Conservation (phyloP, 306 rosid species). For the Carpinus fangiana region DNA sequence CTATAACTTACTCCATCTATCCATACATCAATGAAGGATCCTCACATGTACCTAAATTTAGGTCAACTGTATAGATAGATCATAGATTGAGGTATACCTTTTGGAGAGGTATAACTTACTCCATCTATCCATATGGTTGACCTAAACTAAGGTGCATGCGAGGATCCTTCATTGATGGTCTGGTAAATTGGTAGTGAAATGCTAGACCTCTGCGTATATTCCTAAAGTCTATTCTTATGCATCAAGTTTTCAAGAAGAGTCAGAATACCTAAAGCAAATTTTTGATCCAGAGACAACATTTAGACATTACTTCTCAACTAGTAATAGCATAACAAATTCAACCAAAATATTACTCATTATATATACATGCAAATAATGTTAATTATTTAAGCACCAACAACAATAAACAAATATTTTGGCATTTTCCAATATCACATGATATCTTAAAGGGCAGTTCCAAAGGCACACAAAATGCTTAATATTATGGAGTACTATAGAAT, state of each 20-base stretch:
- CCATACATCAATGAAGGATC: background rate
- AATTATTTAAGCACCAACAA: background rate
- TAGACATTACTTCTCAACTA: background rate
- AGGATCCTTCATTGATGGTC: slow-evolving; percentile 38
- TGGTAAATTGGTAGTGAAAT: slow-evolving; percentile 34
- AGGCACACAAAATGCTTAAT: background rate
- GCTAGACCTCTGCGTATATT: slow-evolving; percentile 25
- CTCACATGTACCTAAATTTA: too few species aligned
- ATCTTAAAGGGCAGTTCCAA: too few species aligned
- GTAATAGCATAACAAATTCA: background rate
- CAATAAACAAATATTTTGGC: background rate
- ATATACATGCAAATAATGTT: background rate
- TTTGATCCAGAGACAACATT: background rate
- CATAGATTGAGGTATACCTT: slow-evolving; percentile 33
- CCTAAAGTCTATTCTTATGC: slow-evolving; percentile 38
- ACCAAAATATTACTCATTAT: background rate
- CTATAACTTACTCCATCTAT: too few species aligned
- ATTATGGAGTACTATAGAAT: background rate
- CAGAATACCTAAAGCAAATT: slow-evolving; percentile 6
- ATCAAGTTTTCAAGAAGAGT: background rate
- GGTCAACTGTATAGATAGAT: too few species aligned
- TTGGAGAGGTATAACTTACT: slow-evolving; percentile 22
- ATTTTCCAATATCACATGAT: background rate
- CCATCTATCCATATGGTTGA: slow-evolving; percentile 46
- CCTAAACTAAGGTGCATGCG: slow-evolving; percentile 30